phyloP scores from a whole-genome alignment of 1,284 basidiomycete genomes.

The Ganoderma resinaceum region DNA sequence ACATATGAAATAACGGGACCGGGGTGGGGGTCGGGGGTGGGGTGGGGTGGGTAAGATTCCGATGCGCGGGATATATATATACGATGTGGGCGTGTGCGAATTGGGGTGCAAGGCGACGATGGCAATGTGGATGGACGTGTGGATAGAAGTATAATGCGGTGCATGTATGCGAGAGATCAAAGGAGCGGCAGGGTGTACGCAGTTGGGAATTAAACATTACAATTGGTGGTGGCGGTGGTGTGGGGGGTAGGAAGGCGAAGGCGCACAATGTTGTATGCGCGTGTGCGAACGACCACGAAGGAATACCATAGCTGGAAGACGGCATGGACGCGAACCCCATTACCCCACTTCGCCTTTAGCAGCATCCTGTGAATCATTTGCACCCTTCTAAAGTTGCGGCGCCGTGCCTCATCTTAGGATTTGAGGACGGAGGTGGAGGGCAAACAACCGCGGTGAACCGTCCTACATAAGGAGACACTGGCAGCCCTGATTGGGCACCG shows the following conservation, averaged over 20 bases:
- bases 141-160: conserved; percentile 21
- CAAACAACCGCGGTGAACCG: conserved; percentile 3
- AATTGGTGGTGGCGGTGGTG: conserved; percentile 10
- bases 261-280: conserved; percentile 5
- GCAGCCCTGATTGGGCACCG: conserved; percentile 73
- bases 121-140: conserved; percentile 6
- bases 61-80: conserved; percentile 24
- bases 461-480: conserved; percentile 38
- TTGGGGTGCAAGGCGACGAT: conserved; percentile 14
- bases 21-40: conserved; percentile 1
- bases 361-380: background rate
- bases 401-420: background rate
- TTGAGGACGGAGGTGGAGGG: conserved; percentile 9
- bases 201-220: conserved; percentile 27
- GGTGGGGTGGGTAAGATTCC: conserved; percentile 15
- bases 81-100: conserved; percentile 18
- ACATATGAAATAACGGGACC: background rate
- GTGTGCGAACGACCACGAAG: conserved; percentile 1
- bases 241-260: conserved; percentile 12
- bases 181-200: conserved; percentile 35
- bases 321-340: conserved; percentile 33
- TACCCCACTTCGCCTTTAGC: conserved; percentile 22
- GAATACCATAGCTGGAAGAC: conserved; percentile 9
- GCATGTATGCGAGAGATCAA: conserved; percentile 15
- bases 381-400: conserved; percentile 7